Percentiles rank a stretch among this genome's conserved stretches.
Conservation (phyloP, 2,329 filamentous ascomycete genomes). For the Diplodia sapinea region DNA sequence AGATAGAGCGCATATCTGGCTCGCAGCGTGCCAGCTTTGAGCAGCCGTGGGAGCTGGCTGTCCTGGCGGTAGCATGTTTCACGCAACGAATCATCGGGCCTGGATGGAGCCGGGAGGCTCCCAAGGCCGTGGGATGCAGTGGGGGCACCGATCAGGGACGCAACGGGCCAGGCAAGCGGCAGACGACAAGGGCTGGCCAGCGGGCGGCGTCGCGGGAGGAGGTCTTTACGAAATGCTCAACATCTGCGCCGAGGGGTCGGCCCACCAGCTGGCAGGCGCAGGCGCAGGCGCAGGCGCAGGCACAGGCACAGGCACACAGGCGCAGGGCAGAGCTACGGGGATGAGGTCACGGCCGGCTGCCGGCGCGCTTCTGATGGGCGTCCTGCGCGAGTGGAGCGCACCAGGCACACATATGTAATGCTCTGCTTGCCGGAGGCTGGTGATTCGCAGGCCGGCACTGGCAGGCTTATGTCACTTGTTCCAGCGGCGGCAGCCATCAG, state of each 20-base stretch:
- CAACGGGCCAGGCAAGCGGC: constrained; percentile 2
- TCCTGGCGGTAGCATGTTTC: constrained; percentile 24
- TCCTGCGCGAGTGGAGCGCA: background rate
- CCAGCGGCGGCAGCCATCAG: constrained; percentile 12
- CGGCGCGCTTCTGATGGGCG: background rate
- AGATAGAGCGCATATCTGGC: background rate
- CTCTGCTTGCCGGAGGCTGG: background rate
- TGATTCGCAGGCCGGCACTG: constrained; percentile 15
- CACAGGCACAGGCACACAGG: background rate
- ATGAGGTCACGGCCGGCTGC: background rate
- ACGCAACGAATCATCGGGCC: constrained; percentile 8
- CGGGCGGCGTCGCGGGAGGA: constrained; percentile 13
- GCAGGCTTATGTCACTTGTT: constrained; percentile 18
- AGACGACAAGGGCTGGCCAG: constrained; percentile 7
- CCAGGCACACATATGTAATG: background rate
- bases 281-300: background rate
- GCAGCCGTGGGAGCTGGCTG: background rate
- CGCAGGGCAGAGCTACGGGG: background rate
- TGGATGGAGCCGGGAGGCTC: constrained; percentile 8
- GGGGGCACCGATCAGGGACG: constrained; percentile 4
- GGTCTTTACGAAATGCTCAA: constrained; percentile 8
- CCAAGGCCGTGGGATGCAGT: constrained; percentile 5
- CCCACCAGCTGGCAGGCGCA: background rate
- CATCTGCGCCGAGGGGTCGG: constrained; percentile 14
- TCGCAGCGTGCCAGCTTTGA: constrained; percentile 7